phyloP scores from a whole-genome alignment of 73 alveolate genomes.

The Chromera velia region DNA sequence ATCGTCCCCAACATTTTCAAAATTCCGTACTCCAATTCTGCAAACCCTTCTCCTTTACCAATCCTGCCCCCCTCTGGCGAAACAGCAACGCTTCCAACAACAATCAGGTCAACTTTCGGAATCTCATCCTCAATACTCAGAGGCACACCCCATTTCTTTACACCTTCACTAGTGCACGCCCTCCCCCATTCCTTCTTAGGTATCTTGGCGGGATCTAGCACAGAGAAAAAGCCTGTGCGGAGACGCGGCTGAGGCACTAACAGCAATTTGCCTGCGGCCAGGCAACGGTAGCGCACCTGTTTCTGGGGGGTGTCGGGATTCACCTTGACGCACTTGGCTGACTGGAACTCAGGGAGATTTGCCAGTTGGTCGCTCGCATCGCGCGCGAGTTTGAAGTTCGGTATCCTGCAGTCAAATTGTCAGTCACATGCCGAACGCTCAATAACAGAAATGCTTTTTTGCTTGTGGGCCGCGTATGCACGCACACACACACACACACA shows the following conservation, averaged over 20 bases:
- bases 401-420: too few species aligned
- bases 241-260: constrained; percentile 42
- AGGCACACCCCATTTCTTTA: not conserved
- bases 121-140: not conserved
- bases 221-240: constrained; percentile 33
- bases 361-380: not conserved
- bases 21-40: constrained; percentile 36
- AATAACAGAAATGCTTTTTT: too few species aligned
- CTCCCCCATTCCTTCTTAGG: constrained; percentile 13
- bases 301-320: not conserved
- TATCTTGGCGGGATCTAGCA: constrained; percentile 27
- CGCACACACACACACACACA: too few species aligned
- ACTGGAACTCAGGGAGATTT: constrained; percentile 23
- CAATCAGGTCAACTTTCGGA: too few species aligned
- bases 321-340: constrained; percentile 35
- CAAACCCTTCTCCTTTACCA: constrained; percentile 40
- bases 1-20: constrained; percentile 35
- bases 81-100: too few species aligned
- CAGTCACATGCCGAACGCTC: too few species aligned
- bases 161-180: too few species aligned
- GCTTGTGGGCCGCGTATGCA: too few species aligned
- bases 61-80: too few species aligned
- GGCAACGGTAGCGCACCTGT: constrained; percentile 24
- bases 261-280: constrained; percentile 31
- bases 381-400: too few species aligned